Conservation (phyloP, 2,329 filamentous ascomycete species). For the Volutella citrinella region DNA sequence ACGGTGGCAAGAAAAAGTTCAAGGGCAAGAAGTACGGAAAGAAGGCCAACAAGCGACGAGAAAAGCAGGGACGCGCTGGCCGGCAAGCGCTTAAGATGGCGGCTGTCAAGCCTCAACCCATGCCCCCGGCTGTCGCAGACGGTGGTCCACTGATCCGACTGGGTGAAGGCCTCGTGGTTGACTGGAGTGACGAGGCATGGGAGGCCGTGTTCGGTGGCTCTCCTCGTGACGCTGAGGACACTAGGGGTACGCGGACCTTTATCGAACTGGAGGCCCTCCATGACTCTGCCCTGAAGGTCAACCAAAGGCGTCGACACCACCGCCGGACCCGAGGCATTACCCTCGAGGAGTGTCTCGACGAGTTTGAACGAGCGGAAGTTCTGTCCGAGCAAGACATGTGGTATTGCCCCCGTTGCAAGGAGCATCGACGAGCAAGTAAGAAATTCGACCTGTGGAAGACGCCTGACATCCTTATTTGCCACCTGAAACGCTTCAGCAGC, state of each 20-base stretch:
- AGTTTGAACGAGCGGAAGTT: slow-evolving; percentile 92
- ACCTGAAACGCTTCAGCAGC: slow-evolving; percentile 92
- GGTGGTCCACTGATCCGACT: slow-evolving; percentile 70
- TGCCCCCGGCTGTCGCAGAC: slow-evolving; percentile 37
- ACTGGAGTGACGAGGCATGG: slow-evolving; percentile 73
- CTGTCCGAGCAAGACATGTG: slow-evolving; percentile 94
- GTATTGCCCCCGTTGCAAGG: slow-evolving; percentile 96
- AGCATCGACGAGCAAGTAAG: slow-evolving; percentile 87
- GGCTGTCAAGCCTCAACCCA: slow-evolving; percentile 32
- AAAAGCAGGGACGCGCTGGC: slow-evolving; percentile 37
- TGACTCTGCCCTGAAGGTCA: slow-evolving; percentile 63
- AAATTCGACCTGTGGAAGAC: slow-evolving; percentile 97
- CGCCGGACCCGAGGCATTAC: slow-evolving; percentile 63
- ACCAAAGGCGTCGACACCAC: slow-evolving; percentile 61
- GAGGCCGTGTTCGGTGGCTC: slow-evolving; percentile 65
- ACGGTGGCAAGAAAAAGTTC: slow-evolving; percentile 45
- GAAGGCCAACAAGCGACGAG: slow-evolving; percentile 46
- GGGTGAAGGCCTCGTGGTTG: slow-evolving; percentile 81
- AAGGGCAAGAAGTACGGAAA: slow-evolving; percentile 48
- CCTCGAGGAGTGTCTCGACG: slow-evolving; percentile 86
- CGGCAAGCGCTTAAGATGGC: slow-evolving; percentile 37
- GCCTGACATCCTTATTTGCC: slow-evolving; percentile 90
- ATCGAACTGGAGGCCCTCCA: slow-evolving; percentile 49
- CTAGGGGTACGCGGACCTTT: slow-evolving; percentile 61
- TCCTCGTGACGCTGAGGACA: slow-evolving; percentile 32